Base-by-base conservation (phyloP, 2,329 filamentous ascomycete species). In the Pseudogymnoascus sp. region DNA sequence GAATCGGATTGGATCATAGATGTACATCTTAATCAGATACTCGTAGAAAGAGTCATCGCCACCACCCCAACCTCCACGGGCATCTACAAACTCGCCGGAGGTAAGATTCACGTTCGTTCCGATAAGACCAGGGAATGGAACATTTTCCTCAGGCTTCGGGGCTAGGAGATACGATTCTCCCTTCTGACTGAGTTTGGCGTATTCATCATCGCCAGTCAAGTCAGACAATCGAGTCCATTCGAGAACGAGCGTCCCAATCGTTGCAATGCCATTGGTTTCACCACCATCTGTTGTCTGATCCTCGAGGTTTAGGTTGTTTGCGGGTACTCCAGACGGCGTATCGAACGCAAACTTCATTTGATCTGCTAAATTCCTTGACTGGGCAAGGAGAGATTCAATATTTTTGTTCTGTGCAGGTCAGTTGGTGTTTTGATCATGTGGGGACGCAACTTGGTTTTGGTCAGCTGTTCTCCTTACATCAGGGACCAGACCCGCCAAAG, bases 1-100 rank as follows among this genome's bases (percentile, higher is more conserved):
- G 70, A 89, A 96, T 2, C 84, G 80, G 5, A 73, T 68, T 0
- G 84, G 80, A 71, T 93, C 88, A 73, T 96, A 96, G 62, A 93
- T 75, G 70, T 87, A 96, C 89, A 95, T 93, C 79, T 96, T 96
- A 74, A 96, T 88, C 33, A 96, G 82, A 70, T 96, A 96, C 76
- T 96, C 91, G 76, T 96, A 96, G 76, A 88, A 96, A 46, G 86
- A 90, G 74, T 96, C 91, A 31, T 83, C 83, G 6, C 89, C 88
- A 60, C 88, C 90, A 40, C 84, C 83, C 91, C 91, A 96, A 50
- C 89, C 88, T 61, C 92, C 91, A 1, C 68, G 70, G 23, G 82
- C 82, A 71, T 93, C 84, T 13, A 82, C 68, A 68, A 96, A 93
- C 7, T 78, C 70, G 19, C 91, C 91, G 3, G 83, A 85, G 1